Percentiles rank a stretch among this genome's conserved stretches.
phyloP scores from a whole-genome alignment of 768 basidiomycete genomes.

The Suillus lakei region DNA sequence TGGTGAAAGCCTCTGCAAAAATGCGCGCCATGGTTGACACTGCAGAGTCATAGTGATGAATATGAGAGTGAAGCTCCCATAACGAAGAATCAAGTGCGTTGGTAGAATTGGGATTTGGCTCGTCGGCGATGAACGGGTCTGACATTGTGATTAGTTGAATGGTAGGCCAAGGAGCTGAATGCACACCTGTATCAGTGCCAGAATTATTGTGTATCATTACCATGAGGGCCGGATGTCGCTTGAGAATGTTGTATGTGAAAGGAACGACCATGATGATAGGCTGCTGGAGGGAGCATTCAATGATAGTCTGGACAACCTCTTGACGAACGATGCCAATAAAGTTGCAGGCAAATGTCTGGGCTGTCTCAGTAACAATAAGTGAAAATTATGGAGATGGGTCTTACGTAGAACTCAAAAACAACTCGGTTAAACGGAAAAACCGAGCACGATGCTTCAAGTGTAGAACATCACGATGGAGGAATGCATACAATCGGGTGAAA shows the following conservation, averaged over 20 bases:
- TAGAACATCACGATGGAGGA: slow-evolving; percentile 85
- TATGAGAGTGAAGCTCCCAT: slow-evolving; percentile 89
- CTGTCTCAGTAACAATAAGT: slow-evolving; percentile 1
- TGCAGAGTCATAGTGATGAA: slow-evolving; percentile 81
- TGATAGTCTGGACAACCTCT: slow-evolving; percentile 85
- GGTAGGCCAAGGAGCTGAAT: not conserved
- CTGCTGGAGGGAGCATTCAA: slow-evolving; percentile 89
- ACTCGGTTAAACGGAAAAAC: slow-evolving; percentile 91
- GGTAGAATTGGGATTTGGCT: slow-evolving; percentile 76
- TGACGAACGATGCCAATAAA: slow-evolving; percentile 94
- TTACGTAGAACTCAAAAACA: slow-evolving; percentile 92
- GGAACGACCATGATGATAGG: slow-evolving; percentile 91
- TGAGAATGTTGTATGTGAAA: slow-evolving; percentile 93
- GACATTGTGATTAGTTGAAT: slow-evolving; percentile 10
- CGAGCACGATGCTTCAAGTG: slow-evolving; percentile 93
- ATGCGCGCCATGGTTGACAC: slow-evolving; percentile 90
- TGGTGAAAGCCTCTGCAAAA: slow-evolving; percentile 93
- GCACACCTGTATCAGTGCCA: slow-evolving; percentile 39
- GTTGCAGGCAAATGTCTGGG: slow-evolving; percentile 84
- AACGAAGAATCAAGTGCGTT: slow-evolving; percentile 85
- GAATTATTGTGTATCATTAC: slow-evolving; percentile 80
- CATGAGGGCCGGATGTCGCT: slow-evolving; percentile 91
- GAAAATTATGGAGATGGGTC: slow-evolving; percentile 33
- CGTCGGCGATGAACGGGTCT: slow-evolving; percentile 74
- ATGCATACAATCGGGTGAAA: slow-evolving; percentile 89